These are phyloP conservation scores for Mortierella sp. DNA, from an alignment of 371 early-diverging fungal genomes.

Conservation along the genomic window DNA sequence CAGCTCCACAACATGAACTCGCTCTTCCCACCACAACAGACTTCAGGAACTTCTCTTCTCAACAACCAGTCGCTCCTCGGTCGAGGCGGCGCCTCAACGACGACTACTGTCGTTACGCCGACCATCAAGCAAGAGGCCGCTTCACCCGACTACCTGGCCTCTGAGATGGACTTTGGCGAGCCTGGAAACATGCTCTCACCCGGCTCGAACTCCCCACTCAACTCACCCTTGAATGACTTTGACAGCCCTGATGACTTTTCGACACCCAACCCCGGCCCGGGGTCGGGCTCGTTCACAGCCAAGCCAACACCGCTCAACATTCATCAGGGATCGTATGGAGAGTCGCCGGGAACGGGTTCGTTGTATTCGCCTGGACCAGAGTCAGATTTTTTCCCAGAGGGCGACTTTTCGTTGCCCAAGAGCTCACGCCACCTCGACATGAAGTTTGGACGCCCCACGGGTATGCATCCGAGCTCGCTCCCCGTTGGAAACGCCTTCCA, in stretches of 20 bases:
- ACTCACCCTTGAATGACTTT: slow-evolving; percentile 56
- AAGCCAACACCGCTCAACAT: slow-evolving; percentile 42
- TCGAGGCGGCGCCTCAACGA: slow-evolving; percentile 26
- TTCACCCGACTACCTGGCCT: slow-evolving; percentile 48
- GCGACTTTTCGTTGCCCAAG: slow-evolving; percentile 50
- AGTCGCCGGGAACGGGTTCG: slow-evolving; percentile 52
- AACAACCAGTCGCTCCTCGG: slow-evolving; percentile 24
- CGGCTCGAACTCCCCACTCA: slow-evolving; percentile 53
- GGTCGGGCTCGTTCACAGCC: slow-evolving; percentile 9
- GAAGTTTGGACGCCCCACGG: slow-evolving; percentile 44
- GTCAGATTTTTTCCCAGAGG: slow-evolving; percentile 58
- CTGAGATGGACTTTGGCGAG: slow-evolving; percentile 57
- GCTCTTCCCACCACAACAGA: slow-evolving; percentile 29
- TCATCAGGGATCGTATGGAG: slow-evolving; percentile 49
- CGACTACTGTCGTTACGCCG: slow-evolving; percentile 13
- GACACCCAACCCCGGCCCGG: slow-evolving; percentile 3
- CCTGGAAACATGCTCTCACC: slow-evolving; percentile 54
- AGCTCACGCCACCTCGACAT: slow-evolving; percentile 41
- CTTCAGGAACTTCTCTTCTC: slow-evolving; percentile 32
- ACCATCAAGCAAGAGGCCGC: slow-evolving; percentile 54
- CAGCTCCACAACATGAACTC: slow-evolving; percentile 49
- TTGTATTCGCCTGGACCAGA: slow-evolving; percentile 52
- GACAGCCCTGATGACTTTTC: slow-evolving; percentile 54
- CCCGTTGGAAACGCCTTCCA: slow-evolving; percentile 41
- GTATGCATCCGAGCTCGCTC: slow-evolving; percentile 32